Evolutionary conservation across 805 yeast genomes (phyloP).

Genomic region (Sugiyamaella smithiae): DNA sequence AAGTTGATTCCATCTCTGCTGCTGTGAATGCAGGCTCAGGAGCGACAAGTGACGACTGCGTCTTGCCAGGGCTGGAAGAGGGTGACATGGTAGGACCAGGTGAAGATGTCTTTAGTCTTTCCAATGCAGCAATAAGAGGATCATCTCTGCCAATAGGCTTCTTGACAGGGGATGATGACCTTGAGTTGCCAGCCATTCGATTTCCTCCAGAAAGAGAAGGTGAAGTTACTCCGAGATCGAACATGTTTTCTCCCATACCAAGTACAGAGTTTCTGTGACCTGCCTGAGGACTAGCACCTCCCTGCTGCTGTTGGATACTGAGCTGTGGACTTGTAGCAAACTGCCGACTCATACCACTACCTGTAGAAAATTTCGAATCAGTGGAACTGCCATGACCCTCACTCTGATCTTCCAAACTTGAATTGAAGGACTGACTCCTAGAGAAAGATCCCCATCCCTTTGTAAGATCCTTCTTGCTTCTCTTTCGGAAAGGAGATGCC

Average conservation of each 20-base stretch:
- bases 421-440: constrained; percentile 9
- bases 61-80: neutral
- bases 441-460: constrained; percentile 25
- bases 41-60: constrained; percentile 22
- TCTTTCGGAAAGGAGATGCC: constrained; percentile 44
- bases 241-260: constrained; percentile 32
- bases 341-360: constrained; percentile 15
- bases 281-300: neutral
- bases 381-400: constrained; percentile 14
- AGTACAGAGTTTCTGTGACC: constrained; percentile 18
- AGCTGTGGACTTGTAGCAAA: constrained; percentile 6
- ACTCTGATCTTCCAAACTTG: constrained; percentile 7
- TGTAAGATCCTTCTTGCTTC: constrained; percentile 34
- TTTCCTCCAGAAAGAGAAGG: constrained; percentile 5
- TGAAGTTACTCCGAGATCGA: constrained; percentile 28
- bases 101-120: constrained; percentile 36
- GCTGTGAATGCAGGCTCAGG: constrained; percentile 35
- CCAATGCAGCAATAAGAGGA: constrained; percentile 55
- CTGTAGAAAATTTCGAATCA: constrained; percentile 15
- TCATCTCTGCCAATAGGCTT: constrained; percentile 34
- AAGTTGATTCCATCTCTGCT: constrained; percentile 42
- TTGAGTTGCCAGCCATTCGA: neutral
- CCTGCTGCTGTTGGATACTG: neutral
- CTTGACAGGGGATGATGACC: constrained; percentile 21
- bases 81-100: constrained; percentile 10